Conservation (phyloP, 257 asterid genomes). For the Nyctanthes arbortristis region DNA sequence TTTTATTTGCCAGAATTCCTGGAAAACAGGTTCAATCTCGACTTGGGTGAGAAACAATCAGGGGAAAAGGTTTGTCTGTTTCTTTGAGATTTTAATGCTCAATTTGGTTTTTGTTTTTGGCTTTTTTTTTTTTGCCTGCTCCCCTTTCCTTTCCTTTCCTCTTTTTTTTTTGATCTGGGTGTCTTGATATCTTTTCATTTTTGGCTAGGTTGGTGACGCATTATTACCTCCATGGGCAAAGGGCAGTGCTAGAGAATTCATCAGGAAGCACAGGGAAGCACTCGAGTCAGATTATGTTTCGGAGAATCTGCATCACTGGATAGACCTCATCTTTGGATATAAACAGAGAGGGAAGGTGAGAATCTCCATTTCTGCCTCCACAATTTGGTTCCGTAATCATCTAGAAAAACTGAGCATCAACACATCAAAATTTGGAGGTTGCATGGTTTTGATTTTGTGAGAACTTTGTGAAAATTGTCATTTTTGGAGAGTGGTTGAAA, state of each 20-base stretch:
- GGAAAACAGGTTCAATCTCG: slow-evolving; percentile 82
- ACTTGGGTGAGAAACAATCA: slow-evolving; percentile 99
- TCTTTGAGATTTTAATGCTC: slow-evolving; percentile 6
- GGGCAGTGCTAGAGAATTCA: slow-evolving; percentile 90
- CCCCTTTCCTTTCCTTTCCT: background rate
- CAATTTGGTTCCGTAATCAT: slow-evolving; percentile 6
- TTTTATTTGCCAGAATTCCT: slow-evolving; percentile 95
- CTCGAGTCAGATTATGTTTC: slow-evolving; percentile 96
- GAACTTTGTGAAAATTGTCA: too few species aligned
- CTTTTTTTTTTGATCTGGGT: background rate
- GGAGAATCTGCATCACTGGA: slow-evolving; percentile 97
- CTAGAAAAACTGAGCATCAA: background rate
- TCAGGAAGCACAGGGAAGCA: slow-evolving; percentile 95
- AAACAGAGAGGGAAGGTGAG: slow-evolving; percentile 98
- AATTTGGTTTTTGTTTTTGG: background rate
- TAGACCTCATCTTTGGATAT: slow-evolving; percentile 94
- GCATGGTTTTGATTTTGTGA: too few species aligned
- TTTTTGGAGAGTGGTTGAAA: too few species aligned
- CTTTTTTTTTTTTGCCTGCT: too few species aligned
- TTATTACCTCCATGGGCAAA: slow-evolving; percentile 96
- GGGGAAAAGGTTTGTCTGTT: slow-evolving; percentile 86
- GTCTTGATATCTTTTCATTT: slow-evolving; percentile 29
- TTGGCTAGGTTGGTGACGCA: slow-evolving; percentile 85
- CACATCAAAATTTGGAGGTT: background rate
- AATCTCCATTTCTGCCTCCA: slow-evolving; percentile 1